Conservation (phyloP, 2,329 filamentous ascomycete species). For the Xenoacremonium recifei region DNA sequence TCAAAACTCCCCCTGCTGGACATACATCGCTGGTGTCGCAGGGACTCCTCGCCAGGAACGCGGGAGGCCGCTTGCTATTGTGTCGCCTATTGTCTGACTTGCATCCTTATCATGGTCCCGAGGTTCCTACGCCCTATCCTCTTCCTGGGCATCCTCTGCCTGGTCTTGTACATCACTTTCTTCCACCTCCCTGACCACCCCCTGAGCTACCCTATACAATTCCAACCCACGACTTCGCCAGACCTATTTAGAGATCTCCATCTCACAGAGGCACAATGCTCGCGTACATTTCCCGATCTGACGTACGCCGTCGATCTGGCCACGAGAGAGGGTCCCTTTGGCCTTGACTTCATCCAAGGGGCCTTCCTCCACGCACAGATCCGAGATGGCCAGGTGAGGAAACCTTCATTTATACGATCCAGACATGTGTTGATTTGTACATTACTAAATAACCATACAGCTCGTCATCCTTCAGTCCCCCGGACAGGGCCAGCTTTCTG, state of each 20-base stretch:
- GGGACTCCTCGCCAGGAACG: too few species aligned
- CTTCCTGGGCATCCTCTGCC: neutral
- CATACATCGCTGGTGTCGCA: too few species aligned
- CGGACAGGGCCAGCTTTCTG: conserved; percentile 38
- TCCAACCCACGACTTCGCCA: neutral
- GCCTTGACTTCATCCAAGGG: conserved; percentile 31
- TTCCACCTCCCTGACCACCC: too few species aligned
- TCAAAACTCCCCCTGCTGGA: too few species aligned
- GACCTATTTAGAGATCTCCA: conserved; percentile 29
- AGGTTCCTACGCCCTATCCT: neutral
- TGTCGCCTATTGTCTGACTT: too few species aligned
- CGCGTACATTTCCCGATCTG: conserved; percentile 43
- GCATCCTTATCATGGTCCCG: too few species aligned
- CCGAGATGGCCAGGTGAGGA: conserved; percentile 26
- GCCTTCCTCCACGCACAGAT: conserved; percentile 42
- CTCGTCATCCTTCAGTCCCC: conserved; percentile 46
- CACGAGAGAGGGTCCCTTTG: conserved; percentile 44
- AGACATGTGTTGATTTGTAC: neutral
- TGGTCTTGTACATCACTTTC: neutral
- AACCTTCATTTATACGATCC: neutral
- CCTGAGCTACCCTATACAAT: neutral
- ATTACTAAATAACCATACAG: conserved; percentile 24
- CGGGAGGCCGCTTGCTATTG: too few species aligned
- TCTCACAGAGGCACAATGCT: conserved; percentile 43
- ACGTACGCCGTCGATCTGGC: conserved; percentile 45